phyloP scores from a whole-genome alignment of 768 basidiomycete species.

The Suillus subaureus region DNA sequence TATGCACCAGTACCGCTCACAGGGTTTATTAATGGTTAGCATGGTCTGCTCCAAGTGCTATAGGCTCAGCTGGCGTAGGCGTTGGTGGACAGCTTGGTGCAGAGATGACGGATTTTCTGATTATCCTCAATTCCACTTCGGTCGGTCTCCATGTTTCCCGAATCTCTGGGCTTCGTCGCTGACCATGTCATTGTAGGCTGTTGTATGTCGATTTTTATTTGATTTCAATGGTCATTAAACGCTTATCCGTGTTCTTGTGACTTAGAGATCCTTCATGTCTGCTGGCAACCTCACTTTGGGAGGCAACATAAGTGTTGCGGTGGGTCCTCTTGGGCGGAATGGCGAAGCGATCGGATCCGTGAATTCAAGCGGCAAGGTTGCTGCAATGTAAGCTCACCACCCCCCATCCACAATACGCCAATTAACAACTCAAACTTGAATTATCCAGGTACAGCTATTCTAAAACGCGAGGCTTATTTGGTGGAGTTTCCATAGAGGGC shows the following conservation, averaged over 20 bases:
- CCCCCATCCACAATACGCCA: constrained; percentile 8
- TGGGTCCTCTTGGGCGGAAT: constrained; percentile 92
- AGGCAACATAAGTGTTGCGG: constrained; percentile 85
- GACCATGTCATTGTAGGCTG: constrained; percentile 46
- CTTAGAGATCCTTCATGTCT: constrained; percentile 87
- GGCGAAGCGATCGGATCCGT: constrained; percentile 87
- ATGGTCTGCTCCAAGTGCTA: constrained; percentile 95
- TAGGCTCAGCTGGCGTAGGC: constrained; percentile 90
- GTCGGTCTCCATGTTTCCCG: constrained; percentile 37
- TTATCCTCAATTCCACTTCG: constrained; percentile 83
- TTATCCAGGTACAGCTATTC: constrained; percentile 79
- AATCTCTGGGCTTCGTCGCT: constrained; percentile 6
- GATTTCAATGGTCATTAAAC: constrained; percentile 3
- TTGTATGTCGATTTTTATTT: constrained; percentile 46
- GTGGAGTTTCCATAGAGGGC: constrained; percentile 87
- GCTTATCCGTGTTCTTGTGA: constrained; percentile 9
- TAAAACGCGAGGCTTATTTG: constrained; percentile 92
- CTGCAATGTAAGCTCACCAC: constrained; percentile 71
- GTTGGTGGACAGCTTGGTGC: constrained; percentile 83
- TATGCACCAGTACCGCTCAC: constrained; percentile 4
- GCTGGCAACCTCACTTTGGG: constrained; percentile 90
- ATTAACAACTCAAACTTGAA: constrained; percentile 4
- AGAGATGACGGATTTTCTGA: constrained; percentile 88
- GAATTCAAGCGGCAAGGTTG: constrained; percentile 82
- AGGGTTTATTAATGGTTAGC: constrained; percentile 40